These are phyloP conservation scores for Microdochium bolleyi DNA, from an alignment of 2,329 filamentous ascomycete genomes.

Conservation along the genomic window DNA sequence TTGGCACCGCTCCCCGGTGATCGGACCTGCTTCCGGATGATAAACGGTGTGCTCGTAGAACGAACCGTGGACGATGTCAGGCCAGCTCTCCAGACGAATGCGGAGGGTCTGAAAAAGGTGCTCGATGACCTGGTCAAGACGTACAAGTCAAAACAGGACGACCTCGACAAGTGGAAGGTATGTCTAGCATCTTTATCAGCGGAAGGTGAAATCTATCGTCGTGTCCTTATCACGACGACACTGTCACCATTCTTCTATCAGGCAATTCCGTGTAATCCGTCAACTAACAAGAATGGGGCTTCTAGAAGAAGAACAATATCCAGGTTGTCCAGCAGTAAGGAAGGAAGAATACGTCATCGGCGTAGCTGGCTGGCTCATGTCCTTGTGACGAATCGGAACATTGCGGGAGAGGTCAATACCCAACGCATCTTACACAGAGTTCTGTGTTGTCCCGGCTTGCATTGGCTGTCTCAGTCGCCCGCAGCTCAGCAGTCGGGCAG, in stretches of 20 bases:
- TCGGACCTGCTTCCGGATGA: constrained; percentile 97
- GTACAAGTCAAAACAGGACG: constrained; percentile 89
- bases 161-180: constrained; percentile 99
- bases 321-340: constrained; percentile 55
- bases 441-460: no score
- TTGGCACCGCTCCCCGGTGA: constrained; percentile 73
- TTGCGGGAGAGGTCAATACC: no score
- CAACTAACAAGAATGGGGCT: not conserved
- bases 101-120: constrained; percentile 88
- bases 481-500: no score
- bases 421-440: no score
- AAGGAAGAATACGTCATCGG: not conserved
- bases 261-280: no score
- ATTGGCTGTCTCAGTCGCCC: no score
- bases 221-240: not conserved
- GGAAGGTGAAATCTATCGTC: not conserved
- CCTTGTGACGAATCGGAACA: no score
- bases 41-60: constrained; percentile 94
- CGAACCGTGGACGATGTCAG: constrained; percentile 88
- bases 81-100: constrained; percentile 85
- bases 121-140: constrained; percentile 92
- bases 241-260: no score
- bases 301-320: constrained; percentile 82
- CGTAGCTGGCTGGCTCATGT: not conserved
- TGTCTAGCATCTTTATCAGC: constrained; percentile 2